phyloP scores from a whole-genome alignment of 257 asterid genomes.

The Verbascum thapsus region DNA sequence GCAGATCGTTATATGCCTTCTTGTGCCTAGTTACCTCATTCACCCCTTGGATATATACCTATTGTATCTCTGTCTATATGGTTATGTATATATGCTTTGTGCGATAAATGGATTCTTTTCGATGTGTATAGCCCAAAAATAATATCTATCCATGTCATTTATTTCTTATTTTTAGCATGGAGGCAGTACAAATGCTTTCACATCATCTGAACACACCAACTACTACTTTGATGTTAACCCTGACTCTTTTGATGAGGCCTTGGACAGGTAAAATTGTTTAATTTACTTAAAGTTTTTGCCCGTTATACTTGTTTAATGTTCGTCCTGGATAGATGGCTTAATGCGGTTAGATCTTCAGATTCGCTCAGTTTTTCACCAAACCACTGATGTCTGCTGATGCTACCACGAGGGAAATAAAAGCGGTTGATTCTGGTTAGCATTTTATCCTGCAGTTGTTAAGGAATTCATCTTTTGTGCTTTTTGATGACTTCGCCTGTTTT shows the following conservation, averaged over 20 bases:
- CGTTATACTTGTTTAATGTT: conserved; percentile 4
- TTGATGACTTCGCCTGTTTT: conserved; percentile 33
- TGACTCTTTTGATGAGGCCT: conserved; percentile 84
- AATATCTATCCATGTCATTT: conserved; percentile 11
- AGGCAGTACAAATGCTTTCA: conserved; percentile 97
- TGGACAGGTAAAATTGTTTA: conserved; percentile 70
- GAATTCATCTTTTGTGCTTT: conserved; percentile 20
- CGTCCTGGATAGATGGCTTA: conserved; percentile 17
- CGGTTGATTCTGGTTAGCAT: conserved; percentile 90
- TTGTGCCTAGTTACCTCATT: conserved; percentile 24
- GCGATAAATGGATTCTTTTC: conserved; percentile 10
- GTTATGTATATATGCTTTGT: neutral
- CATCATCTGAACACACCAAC: conserved; percentile 83
- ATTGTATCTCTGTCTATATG: neutral
- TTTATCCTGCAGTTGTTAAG: conserved; percentile 27
- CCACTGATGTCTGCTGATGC: conserved; percentile 99
- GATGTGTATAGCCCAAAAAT: conserved; percentile 15
- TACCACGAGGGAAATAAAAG: conserved; percentile 90
- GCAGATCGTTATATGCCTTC: conserved; percentile 17
- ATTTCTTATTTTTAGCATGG: conserved; percentile 63
- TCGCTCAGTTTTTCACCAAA: conserved; percentile 88
- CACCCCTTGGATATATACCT: neutral
- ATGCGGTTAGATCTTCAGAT: conserved; percentile 48
- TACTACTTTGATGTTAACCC: conserved; percentile 87
- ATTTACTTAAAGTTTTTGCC: conserved; percentile 13